Conservation (phyloP, 495 filamentous ascomycete species). For the Talaromyces adpressus region DNA sequence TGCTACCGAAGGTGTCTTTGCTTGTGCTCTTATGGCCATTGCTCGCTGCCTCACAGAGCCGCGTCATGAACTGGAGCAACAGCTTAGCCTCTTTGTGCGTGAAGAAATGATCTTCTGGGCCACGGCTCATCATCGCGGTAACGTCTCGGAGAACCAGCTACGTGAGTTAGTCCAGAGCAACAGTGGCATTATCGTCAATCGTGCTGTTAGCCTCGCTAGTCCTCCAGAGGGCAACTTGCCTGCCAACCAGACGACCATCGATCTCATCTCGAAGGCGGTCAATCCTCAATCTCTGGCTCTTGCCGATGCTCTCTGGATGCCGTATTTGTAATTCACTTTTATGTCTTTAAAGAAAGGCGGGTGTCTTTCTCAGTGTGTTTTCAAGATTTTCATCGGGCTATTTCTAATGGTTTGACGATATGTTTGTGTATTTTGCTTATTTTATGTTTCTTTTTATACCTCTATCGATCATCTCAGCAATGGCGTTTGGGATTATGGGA, state of each 20-base stretch:
- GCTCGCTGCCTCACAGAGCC: slow-evolving; percentile 92
- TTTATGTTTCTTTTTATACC: slow-evolving; percentile 10
- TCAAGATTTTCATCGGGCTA: not conserved
- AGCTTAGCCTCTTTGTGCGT: slow-evolving; percentile 85
- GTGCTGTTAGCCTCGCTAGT: slow-evolving; percentile 71
- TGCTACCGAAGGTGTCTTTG: slow-evolving; percentile 91
- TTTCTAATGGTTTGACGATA: not conserved
- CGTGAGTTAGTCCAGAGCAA: slow-evolving; percentile 84
- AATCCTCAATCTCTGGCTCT: slow-evolving; percentile 78
- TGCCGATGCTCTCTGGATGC: slow-evolving; percentile 95
- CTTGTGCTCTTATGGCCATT: slow-evolving; percentile 87
- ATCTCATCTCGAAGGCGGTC: slow-evolving; percentile 76
- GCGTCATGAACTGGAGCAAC: slow-evolving; percentile 81
- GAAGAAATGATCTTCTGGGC: slow-evolving; percentile 99
- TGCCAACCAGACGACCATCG: slow-evolving; percentile 93
- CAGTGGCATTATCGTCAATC: slow-evolving; percentile 83
- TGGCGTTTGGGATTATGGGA: not conserved
- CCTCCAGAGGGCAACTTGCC: slow-evolving; percentile 63
- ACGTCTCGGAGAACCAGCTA: slow-evolving; percentile 60
- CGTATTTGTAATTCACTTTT: slow-evolving; percentile 60
- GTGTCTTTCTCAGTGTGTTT: not conserved
- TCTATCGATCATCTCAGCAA: not conserved
- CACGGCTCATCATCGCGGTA: slow-evolving; percentile 67
- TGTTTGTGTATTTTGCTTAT: slow-evolving; percentile 12
- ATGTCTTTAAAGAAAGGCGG: not conserved